phyloP scores from a whole-genome alignment of 495 filamentous ascomycete genomes.

The Penicillium verhagenii region DNA sequence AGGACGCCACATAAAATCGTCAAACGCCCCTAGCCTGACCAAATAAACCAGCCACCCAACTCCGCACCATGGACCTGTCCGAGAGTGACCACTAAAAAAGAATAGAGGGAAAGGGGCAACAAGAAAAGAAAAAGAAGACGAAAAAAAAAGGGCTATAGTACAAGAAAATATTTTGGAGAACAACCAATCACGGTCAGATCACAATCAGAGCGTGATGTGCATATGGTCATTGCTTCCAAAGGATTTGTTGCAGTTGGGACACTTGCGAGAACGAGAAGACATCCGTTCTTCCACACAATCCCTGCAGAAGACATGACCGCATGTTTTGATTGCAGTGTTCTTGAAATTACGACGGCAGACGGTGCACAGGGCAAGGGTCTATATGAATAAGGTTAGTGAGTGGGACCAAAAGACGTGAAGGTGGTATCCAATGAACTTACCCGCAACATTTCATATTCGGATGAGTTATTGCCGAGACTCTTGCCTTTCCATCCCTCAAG shows the following conservation, averaged over 20 bases:
- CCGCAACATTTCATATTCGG: constrained; percentile 78
- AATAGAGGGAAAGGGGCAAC: constrained; percentile 10
- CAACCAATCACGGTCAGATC: constrained; percentile 20
- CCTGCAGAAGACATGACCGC: constrained; percentile 95
- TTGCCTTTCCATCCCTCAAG: constrained; percentile 80
- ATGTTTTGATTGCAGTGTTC: constrained; percentile 86
- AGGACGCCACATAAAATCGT: constrained; percentile 19
- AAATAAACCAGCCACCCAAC: constrained; percentile 41
- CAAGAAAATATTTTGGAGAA: constrained; percentile 26
- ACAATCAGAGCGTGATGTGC: constrained; percentile 57
- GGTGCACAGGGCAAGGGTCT: constrained; percentile 86
- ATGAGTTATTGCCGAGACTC: constrained; percentile 72
- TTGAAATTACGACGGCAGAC: constrained; percentile 91
- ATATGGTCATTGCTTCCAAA: constrained; percentile 90
- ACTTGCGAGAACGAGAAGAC: constrained; percentile 85
- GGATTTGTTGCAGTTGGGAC: constrained; percentile 84
- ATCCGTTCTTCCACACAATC: constrained; percentile 85
- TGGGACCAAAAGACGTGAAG: not conserved
- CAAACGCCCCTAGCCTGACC: constrained; percentile 42
- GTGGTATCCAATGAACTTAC: constrained; percentile 52
- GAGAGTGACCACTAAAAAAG: constrained; percentile 27
- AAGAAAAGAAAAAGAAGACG: constrained; percentile 12
- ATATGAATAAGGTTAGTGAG: constrained; percentile 35
- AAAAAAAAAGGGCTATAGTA: constrained; percentile 36
- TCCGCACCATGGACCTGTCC: constrained; percentile 44